Evolutionary conservation across 495 filamentous ascomycete genomes (phyloP).

Genomic region (Neurospora discreta): DNA sequence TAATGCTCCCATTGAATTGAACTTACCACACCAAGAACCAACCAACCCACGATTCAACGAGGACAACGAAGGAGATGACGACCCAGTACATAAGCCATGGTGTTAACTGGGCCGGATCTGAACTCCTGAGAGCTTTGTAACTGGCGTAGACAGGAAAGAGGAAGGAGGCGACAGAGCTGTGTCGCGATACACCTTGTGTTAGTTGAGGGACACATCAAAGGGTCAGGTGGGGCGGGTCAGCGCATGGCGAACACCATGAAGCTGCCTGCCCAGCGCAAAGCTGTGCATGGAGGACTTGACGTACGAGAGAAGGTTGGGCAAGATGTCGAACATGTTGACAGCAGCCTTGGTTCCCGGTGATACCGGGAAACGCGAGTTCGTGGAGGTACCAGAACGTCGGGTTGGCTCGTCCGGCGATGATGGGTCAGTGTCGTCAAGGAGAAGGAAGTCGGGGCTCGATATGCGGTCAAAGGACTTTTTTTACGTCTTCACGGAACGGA

Average conservation of each 20-base stretch:
- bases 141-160: constrained; percentile 95
- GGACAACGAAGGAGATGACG: constrained; percentile 66
- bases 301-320: constrained; percentile 72
- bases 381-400: not conserved
- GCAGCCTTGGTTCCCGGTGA: not conserved
- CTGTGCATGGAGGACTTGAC: constrained; percentile 20
- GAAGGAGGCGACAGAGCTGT: constrained; percentile 76
- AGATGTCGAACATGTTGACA: constrained; percentile 62
- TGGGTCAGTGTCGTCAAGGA: not conserved
- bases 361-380: not conserved
- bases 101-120: constrained; percentile 78
- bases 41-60: constrained; percentile 77
- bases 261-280: constrained; percentile 2
- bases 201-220: not conserved
- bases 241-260: not conserved
- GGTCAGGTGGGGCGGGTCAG: not conserved
- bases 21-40: constrained; percentile 74
- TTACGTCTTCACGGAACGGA: not conserved
- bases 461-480: not conserved
- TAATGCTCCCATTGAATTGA: not conserved
- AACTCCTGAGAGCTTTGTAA: constrained; percentile 93
- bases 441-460: not conserved
- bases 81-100: constrained; percentile 99
- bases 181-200: constrained; percentile 1
- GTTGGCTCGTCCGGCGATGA: not conserved